A percentile compares a stretch with the other conserved stretches of the same genome.
Evolutionary conservation across 208 protist genomes (phyloP).

Genomic region (Acanthamoeba lenticulata): DNA sequence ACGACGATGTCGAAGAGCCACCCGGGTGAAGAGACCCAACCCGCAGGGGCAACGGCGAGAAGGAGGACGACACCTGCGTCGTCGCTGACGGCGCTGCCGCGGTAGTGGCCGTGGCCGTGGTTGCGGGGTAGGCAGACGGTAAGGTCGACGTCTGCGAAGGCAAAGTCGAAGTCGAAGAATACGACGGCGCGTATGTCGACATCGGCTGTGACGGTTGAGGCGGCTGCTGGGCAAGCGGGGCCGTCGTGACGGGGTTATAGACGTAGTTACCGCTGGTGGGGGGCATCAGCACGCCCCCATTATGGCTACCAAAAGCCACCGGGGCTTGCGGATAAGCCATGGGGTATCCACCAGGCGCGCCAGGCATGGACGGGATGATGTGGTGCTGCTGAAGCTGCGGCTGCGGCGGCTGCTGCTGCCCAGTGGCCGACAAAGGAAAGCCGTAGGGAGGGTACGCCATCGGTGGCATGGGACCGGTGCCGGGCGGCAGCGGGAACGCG

Average conservation of each 20-base stretch:
- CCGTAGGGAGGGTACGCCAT: no score
- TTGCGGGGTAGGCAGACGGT: neutral
- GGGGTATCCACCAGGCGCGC: neutral
- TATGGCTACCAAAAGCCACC: neutral
- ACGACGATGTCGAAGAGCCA: no score
- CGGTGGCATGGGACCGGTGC: no score
- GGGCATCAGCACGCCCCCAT: neutral
- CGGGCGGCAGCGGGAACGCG: no score
- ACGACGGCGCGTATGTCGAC: neutral
- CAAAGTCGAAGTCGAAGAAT: neutral
- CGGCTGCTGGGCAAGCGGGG: neutral
- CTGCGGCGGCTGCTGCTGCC: neutral
- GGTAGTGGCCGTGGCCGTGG: neutral
- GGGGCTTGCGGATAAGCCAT: neutral
- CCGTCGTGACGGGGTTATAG: neutral
- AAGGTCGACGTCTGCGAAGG: neutral
- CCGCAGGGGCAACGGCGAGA: neutral
- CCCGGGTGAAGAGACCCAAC: neutral
- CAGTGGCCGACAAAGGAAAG: no score
- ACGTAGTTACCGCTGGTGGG: neutral
- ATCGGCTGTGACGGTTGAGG: neutral
- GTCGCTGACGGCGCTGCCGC: neutral
- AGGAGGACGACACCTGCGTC: neutral
- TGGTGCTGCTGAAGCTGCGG: neutral
- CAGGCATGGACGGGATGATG: neutral